Percentiles rank a stretch among this genome's conserved stretches.
phyloP scores from a whole-genome alignment of 1,284 basidiomycete genomes.

The Rhodotorula glutinis region DNA sequence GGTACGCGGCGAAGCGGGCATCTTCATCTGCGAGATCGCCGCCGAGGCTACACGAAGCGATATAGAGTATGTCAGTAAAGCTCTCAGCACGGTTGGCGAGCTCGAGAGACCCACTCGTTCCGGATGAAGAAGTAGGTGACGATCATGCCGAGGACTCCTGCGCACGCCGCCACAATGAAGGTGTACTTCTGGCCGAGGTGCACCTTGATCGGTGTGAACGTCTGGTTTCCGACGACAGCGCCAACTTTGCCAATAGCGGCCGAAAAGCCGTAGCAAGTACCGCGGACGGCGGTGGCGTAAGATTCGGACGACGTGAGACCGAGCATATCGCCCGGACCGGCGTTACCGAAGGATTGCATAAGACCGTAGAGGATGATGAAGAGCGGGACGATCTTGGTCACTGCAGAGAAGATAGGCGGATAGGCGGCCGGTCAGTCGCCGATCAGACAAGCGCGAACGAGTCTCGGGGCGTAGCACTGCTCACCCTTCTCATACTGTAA shows the following conservation, averaged over 20 bases:
- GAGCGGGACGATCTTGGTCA: constrained; percentile 53
- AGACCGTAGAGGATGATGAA: constrained; percentile 57
- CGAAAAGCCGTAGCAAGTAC: constrained; percentile 46
- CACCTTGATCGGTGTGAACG: constrained; percentile 43
- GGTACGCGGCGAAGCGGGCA: constrained; percentile 60
- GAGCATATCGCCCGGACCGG: constrained; percentile 42
- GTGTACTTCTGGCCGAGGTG: constrained; percentile 53
- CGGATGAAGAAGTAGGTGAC: constrained; percentile 65
- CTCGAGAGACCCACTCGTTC: constrained; percentile 21
- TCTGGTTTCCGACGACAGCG: constrained; percentile 69
- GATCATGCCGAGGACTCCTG: constrained; percentile 61
- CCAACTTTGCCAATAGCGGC: constrained; percentile 70
- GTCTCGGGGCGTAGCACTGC: no score
- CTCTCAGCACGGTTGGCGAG: no score
- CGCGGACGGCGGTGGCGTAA: constrained; percentile 65
- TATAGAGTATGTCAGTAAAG: neutral
- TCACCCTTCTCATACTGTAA: constrained; percentile 55
- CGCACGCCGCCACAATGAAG: constrained; percentile 68
- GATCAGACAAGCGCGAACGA: no score
- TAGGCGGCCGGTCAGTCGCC: no score
- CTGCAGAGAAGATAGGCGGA: neutral
- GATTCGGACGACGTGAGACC: constrained; percentile 54
- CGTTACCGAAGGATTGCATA: constrained; percentile 53
- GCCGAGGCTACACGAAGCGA: constrained; percentile 45
- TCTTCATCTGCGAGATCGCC: constrained; percentile 68